Base-by-base conservation (phyloP, 2,329 filamentous ascomycete genomes). In the Rhexocercosporidium sp. region DNA sequence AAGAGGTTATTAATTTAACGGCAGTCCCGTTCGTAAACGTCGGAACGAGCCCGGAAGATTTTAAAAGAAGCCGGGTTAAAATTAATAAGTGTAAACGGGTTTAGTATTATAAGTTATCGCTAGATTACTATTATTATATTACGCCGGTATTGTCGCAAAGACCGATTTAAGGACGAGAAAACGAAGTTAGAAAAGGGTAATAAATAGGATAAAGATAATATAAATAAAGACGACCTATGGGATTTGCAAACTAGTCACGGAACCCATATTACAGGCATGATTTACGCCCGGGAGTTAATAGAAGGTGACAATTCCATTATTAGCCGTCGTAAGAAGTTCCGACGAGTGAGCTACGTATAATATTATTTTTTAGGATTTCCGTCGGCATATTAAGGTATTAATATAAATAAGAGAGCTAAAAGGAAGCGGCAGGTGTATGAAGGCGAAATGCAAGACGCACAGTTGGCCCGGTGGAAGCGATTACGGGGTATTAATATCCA, bases 61-160 rank as follows among this genome's bases (percentile, higher is more conserved):
- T 49, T 49, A 12, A 49, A 27, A 16, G 9, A 49, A 49, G 46
- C 22, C 8, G 22, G 20, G 20, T 27, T 49, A 27, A 8, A 16
- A 49, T 49, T 25, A 14, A 44, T 44, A 14, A 12, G 39, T 44
- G 18, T 44, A 44, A 14, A 44, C 14, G 18, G 18, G 39, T 56
- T 64, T n/a, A 69, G 53, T 61, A 69, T 69, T 59, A 67, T 49
- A 53, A 31, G 59, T n/a, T 67, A 66, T 39, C 37, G 41, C n/a
- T 37, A 67, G 62, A 67, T 69, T 66, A n/a, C 60, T 47, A 47
- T 47, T 47, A 22, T 12, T 47, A 47, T 47, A 47, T 47, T 25
- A 47, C 18, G n/a, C 44, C n/a, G 44, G 44, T 47, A 47, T 47
- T 47, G 22, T 47, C 18, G n/a, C 44, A 12, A 47, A 47, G 12